Evolutionary conservation across 768 basidiomycete species (phyloP).

Genomic region (Leccinum broughii): DNA sequence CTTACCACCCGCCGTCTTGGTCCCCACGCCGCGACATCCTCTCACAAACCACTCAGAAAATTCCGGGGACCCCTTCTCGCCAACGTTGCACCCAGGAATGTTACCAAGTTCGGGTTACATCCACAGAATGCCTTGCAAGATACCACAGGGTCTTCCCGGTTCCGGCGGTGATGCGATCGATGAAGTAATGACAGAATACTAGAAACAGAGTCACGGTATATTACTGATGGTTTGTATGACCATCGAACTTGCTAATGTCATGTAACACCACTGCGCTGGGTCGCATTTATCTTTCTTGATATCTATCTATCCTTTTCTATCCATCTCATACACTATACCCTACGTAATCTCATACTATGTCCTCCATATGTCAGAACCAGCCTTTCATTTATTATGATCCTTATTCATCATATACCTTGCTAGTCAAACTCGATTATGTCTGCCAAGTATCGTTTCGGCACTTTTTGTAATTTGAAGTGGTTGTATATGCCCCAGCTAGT

Average conservation of each 20-base stretch:
- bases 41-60: conserved; percentile 11
- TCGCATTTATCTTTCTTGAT: conserved; percentile 3
- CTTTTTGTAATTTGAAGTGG: background rate
- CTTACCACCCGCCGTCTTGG: conserved; percentile 21
- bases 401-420: background rate
- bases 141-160: conserved; percentile 8
- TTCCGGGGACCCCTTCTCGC: background rate
- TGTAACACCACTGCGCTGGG: conserved; percentile 16
- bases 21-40: conserved; percentile 21
- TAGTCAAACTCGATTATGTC: background rate
- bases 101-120: conserved; percentile 13
- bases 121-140: conserved; percentile 12
- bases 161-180: conserved; percentile 9
- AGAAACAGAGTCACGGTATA: background rate
- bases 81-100: conserved; percentile 2
- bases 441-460: background rate
- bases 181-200: conserved; percentile 27
- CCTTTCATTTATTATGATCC: background rate
- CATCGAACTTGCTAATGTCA: background rate
- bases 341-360: conserved; percentile 17
- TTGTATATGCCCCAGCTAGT: background rate
- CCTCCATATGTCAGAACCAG: background rate
- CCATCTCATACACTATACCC: conserved; percentile 15
- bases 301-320: conserved; percentile 5
- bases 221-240: conserved; percentile 12